A percentile compares a stretch with the other conserved stretches of the same genome.
Conservation (phyloP, 1,284 basidiomycete genomes). For the Microbotryomycetes sp. region DNA sequence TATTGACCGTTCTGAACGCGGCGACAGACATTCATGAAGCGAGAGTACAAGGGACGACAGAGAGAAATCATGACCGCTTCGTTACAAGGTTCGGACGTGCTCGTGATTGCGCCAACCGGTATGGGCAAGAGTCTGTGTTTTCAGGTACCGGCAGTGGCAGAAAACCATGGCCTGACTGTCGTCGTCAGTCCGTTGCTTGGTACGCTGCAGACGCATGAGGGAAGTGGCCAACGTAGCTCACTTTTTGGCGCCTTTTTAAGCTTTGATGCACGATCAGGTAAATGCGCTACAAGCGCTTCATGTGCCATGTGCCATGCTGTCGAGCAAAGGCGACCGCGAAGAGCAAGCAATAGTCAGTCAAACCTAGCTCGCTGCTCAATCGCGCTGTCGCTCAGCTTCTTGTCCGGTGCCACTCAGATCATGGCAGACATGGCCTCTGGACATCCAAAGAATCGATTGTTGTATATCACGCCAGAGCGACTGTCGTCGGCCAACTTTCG, state of each 20-base stretch:
- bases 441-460: slow-evolving; percentile 54
- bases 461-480: slow-evolving; percentile 76
- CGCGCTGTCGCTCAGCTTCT: not conserved
- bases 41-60: slow-evolving; percentile 65
- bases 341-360: slow-evolving; percentile 52
- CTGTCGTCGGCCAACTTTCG: slow-evolving; percentile 54
- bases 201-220: slow-evolving; percentile 41
- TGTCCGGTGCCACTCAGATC: slow-evolving; percentile 47
- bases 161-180: slow-evolving; percentile 63
- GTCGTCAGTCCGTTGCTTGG: slow-evolving; percentile 71
- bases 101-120: slow-evolving; percentile 77
- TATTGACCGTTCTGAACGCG: no score
- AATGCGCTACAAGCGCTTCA: slow-evolving; percentile 52
- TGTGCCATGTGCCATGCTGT: slow-evolving; percentile 56
- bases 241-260: slow-evolving; percentile 41
- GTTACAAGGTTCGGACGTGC: slow-evolving; percentile 58
- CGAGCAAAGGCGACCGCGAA: slow-evolving; percentile 54
- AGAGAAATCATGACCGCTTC: slow-evolving; percentile 64
- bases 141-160: slow-evolving; percentile 70
- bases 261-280: slow-evolving; percentile 81
- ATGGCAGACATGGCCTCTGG: slow-evolving; percentile 55
- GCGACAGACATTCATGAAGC: slow-evolving; percentile 56
- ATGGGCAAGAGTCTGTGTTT: slow-evolving; percentile 88
- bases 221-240: not conserved
- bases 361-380: no score